Percentiles rank a stretch among this genome's conserved stretches.
Evolutionary conservation across 805 yeast genomes (phyloP).

Genomic region (Yamadazyma olivae): DNA sequence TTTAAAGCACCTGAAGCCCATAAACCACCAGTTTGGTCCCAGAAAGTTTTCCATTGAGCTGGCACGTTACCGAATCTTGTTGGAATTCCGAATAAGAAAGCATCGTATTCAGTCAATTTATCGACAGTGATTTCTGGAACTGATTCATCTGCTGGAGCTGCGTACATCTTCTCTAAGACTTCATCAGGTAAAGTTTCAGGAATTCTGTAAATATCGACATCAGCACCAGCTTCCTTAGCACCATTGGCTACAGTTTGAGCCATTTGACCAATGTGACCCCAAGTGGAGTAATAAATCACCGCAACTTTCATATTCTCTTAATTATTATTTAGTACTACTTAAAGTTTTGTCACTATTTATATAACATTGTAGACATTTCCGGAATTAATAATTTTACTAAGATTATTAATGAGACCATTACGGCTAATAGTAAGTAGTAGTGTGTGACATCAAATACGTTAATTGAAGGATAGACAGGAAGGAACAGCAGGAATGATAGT

Average conservation of each 20-base stretch:
- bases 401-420: no score
- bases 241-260: conserved; percentile 73
- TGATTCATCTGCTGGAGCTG: conserved; percentile 20
- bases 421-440: no score
- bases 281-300: conserved; percentile 75
- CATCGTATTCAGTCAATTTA: conserved; percentile 63
- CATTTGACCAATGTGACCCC: conserved; percentile 70
- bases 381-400: background rate
- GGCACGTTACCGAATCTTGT: conserved; percentile 79
- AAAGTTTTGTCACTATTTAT: background rate
- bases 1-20: conserved; percentile 70
- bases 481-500: no score
- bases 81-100: conserved; percentile 76
- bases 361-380: background rate
- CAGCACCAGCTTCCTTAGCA: conserved; percentile 58
- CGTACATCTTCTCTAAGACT: conserved; percentile 13
- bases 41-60: conserved; percentile 73
- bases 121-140: conserved; percentile 59
- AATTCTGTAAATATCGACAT: conserved; percentile 72
- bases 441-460: no score
- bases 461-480: no score
- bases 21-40: conserved; percentile 75
- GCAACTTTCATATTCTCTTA: conserved; percentile 56
- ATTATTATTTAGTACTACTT: background rate
- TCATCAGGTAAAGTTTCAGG: conserved; percentile 47